Percentiles rank a stretch among this genome's conserved stretches.
These are phyloP conservation scores for Cinnamomum chago DNA, from an alignment of 164 flowering plant species.

Conservation along the genomic window DNA sequence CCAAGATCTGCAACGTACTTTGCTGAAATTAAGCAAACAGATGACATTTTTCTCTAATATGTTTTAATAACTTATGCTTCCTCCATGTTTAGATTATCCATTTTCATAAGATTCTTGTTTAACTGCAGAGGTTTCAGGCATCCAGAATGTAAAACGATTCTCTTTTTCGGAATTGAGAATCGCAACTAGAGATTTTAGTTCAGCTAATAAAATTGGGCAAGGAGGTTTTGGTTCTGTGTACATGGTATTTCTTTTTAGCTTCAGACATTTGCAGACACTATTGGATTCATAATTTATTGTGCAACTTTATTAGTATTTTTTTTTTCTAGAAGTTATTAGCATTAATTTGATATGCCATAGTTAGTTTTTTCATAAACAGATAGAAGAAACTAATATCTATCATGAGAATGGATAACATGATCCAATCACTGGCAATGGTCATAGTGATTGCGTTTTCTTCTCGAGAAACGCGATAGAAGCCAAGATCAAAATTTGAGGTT, in stretches of 20 bases:
- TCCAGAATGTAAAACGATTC: slow-evolving; percentile 43
- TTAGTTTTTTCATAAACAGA: too few species aligned
- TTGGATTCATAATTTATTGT: not conserved
- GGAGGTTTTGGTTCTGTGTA: slow-evolving; percentile 93
- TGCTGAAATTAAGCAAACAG: not conserved
- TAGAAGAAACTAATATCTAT: too few species aligned
- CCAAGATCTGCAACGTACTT: not conserved
- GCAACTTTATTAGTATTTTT: too few species aligned
- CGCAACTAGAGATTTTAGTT: slow-evolving; percentile 74
- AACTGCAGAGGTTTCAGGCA: slow-evolving; percentile 46
- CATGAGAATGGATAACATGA: too few species aligned
- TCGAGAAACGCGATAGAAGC: too few species aligned
- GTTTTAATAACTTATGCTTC: not conserved
- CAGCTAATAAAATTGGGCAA: slow-evolving; percentile 73
- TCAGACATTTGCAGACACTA: not conserved
- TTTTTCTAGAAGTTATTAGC: too few species aligned
- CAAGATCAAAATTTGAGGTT: too few species aligned
- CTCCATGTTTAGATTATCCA: not conserved
- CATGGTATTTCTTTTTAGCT: slow-evolving; percentile 44
- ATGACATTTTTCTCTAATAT: not conserved
- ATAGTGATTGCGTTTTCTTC: too few species aligned
- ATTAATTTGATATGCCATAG: too few species aligned
- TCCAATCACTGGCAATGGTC: too few species aligned
- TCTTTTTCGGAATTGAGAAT: slow-evolving; percentile 49
- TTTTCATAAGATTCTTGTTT: not conserved